Conservation (phyloP, 371 early-diverging fungal species). For the Apophysomyces elegans region DNA sequence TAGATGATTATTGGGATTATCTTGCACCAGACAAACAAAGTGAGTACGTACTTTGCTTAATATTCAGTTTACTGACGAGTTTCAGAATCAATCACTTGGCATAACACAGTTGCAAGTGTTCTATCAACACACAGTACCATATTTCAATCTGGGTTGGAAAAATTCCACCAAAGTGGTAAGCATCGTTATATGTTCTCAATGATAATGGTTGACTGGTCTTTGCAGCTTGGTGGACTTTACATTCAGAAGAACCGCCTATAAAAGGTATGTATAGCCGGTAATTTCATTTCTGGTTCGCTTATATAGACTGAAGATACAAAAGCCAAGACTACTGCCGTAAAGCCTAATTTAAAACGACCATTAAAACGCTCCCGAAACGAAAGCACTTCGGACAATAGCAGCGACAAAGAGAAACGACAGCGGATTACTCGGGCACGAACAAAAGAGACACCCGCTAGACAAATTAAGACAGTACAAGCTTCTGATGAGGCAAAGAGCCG, state of each 20-base stretch:
- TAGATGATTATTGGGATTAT: slow-evolving; percentile 79
- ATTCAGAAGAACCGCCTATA: slow-evolving; percentile 51
- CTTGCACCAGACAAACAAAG: slow-evolving; percentile 69
- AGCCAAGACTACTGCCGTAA: slow-evolving; percentile 32
- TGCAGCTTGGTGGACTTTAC: slow-evolving; percentile 68
- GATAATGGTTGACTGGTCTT: neutral
- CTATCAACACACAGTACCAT: slow-evolving; percentile 77
- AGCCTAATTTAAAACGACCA: slow-evolving; percentile 35
- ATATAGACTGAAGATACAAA: slow-evolving; percentile 23
- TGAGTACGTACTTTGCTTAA: slow-evolving; percentile 28
- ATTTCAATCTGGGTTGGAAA: slow-evolving; percentile 82
- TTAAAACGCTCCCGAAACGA: slow-evolving; percentile 22
- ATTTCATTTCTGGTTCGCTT: neutral
- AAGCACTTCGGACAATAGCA: neutral
- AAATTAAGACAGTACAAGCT: slow-evolving; percentile 3
- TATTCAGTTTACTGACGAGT: neutral
- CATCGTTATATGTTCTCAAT: neutral
- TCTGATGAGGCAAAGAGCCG: slow-evolving; percentile 1
- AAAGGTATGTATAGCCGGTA: slow-evolving; percentile 37
- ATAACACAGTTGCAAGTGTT: slow-evolving; percentile 80
- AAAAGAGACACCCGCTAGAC: neutral
- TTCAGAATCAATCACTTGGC: slow-evolving; percentile 69
- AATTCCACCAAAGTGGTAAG: slow-evolving; percentile 51
- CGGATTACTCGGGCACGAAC: neutral
- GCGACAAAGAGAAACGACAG: slow-evolving; percentile 13